Percentiles rank a stretch among this genome's conserved stretches.
These are phyloP conservation scores for Naganishia albida DNA, from an alignment of 1,284 basidiomycete genomes.

Conservation along the genomic window DNA sequence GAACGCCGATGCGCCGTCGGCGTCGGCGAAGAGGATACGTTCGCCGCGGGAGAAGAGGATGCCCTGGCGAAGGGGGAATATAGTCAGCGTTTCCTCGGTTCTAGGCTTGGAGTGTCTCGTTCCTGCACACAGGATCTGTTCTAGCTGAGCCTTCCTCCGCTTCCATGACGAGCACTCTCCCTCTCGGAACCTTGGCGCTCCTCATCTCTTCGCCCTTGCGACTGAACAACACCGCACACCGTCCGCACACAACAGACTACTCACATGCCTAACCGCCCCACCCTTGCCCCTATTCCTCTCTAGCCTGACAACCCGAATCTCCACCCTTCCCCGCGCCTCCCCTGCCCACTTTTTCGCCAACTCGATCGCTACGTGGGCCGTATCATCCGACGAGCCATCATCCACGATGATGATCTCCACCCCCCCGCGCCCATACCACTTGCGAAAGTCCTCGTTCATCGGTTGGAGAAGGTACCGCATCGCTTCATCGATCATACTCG, in stretches of 20 bases:
- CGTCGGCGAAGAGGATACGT: slow-evolving; percentile 86
- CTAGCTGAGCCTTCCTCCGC: no score
- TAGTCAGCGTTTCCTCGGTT: background rate
- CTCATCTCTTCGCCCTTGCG: no score
- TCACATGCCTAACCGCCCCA: slow-evolving; percentile 80
- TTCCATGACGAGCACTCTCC: no score
- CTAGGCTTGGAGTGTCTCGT: no score
- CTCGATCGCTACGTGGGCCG: slow-evolving; percentile 65
- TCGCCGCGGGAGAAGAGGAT: slow-evolving; percentile 76
- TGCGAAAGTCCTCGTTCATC: background rate
- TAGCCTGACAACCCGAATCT: slow-evolving; percentile 74
- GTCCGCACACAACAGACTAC: no score
- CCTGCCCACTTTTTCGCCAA: slow-evolving; percentile 62
- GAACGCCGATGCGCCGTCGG: slow-evolving; percentile 87
- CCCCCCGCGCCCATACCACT: slow-evolving; percentile 24
- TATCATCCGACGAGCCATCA: slow-evolving; percentile 81
- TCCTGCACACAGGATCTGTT: no score
- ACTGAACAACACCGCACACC: no score
- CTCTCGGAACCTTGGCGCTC: no score
- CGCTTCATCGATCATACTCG: slow-evolving; percentile 74
- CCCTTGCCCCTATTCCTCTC: slow-evolving; percentile 85
- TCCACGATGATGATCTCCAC: slow-evolving; percentile 81
- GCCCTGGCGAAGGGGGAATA: slow-evolving; percentile 49
- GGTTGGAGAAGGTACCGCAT: slow-evolving; percentile 33
- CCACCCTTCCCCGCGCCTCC: slow-evolving; percentile 43